Percentiles rank a stretch among this genome's conserved stretches.
These are phyloP conservation scores for Melampsora americana DNA, from an alignment of 1,284 basidiomycete genomes.

Conservation along the genomic window DNA sequence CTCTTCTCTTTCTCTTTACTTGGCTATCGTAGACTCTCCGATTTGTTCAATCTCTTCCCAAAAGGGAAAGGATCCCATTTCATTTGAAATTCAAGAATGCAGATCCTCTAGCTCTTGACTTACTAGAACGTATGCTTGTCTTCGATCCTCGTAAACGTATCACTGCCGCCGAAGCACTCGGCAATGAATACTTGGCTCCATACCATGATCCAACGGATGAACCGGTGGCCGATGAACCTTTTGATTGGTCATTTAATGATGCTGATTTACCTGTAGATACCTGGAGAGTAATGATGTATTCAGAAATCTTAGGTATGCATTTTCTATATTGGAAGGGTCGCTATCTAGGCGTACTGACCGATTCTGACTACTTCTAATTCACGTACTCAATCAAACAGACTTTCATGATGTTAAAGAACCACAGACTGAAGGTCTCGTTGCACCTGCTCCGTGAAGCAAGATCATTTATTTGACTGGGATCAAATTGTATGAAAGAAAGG, in stretches of 20 bases:
- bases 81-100: slow-evolving; percentile 85
- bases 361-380: not conserved
- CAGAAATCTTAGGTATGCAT: slow-evolving; percentile 53
- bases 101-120: slow-evolving; percentile 84
- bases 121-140: slow-evolving; percentile 97
- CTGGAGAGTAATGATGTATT: slow-evolving; percentile 77
- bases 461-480: not conserved
- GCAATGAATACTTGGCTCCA: slow-evolving; percentile 90
- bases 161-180: slow-evolving; percentile 84
- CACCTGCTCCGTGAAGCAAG: not conserved
- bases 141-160: slow-evolving; percentile 97
- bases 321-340: not conserved
- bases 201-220: slow-evolving; percentile 99
- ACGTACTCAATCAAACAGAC: slow-evolving; percentile 1
- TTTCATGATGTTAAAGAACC: slow-evolving; percentile 42
- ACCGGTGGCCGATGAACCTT: slow-evolving; percentile 86
- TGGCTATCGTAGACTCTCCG: slow-evolving; percentile 74
- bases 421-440: not conserved
- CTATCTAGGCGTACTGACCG: not conserved
- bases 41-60: slow-evolving; percentile 95
- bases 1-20: too few relatives aligned
- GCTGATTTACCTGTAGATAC: slow-evolving; percentile 98
- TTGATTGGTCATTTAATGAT: slow-evolving; percentile 99
- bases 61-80: slow-evolving; percentile 92
- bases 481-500: too few relatives aligned